Percentiles rank a stretch among this genome's conserved stretches.
Evolutionary conservation across 345 rosid species (phyloP).

Genomic region (Odontarrhena argentea): DNA sequence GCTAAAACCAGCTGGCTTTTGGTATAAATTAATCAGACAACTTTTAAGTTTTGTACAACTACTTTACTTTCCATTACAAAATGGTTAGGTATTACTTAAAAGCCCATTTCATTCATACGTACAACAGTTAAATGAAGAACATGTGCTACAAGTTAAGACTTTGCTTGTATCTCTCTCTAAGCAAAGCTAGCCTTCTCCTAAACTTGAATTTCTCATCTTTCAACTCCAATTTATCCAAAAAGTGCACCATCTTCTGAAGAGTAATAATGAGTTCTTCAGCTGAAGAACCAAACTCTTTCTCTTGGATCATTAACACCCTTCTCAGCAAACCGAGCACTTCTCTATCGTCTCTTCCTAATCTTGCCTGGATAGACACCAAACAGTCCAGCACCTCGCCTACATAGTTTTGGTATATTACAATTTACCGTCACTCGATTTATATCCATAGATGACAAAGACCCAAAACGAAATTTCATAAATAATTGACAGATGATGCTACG

Average conservation of each 20-base stretch:
- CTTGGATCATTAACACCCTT: slow-evolving; percentile 75
- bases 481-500: neutral
- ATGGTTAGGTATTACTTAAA: too few species aligned
- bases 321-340: slow-evolving; percentile 53
- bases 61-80: too few species aligned
- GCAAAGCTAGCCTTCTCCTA: slow-evolving; percentile 62
- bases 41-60: too few species aligned
- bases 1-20: slow-evolving; percentile 5
- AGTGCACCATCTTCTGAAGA: slow-evolving; percentile 64
- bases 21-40: neutral
- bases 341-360: slow-evolving; percentile 54
- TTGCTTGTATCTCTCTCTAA: slow-evolving; percentile 60
- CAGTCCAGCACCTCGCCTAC: slow-evolving; percentile 89
- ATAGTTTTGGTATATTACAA: neutral
- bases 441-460: neutral
- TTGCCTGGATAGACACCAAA: slow-evolving; percentile 63
- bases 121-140: neutral
- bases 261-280: slow-evolving; percentile 67
- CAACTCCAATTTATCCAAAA: slow-evolving; percentile 67
- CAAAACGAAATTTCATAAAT: neutral
- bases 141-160: slow-evolving; percentile 35
- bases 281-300: slow-evolving; percentile 66
- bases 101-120: too few species aligned
- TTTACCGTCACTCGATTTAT: neutral
- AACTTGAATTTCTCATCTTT: slow-evolving; percentile 63